Base-by-base conservation (phyloP, 768 basidiomycete genomes). In the Suillus subaureus region DNA sequence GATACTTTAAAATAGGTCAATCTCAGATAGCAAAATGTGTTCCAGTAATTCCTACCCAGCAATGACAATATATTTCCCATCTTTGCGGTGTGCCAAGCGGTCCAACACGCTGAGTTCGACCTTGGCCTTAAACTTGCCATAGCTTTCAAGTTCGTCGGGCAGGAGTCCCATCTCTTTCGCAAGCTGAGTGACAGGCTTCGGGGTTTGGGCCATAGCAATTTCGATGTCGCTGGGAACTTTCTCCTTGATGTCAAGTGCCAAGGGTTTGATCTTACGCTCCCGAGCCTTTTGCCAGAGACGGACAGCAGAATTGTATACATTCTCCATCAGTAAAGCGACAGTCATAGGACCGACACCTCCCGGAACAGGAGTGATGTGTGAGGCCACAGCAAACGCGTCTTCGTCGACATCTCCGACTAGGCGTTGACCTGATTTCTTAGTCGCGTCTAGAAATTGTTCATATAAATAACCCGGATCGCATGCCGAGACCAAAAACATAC, bases 321-420 rank as follows among this genome's bases (percentile, higher is more conserved):
- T 99, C 73, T 89, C 86, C 96, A 99, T 98, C 68, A 99, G 88
- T 82, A 98, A 85, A 26, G 97, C 97, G 65, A 99, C 97, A 16
- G 97, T 99, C 96, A 99, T 97, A n/a, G 97, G 97, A 15, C 97
- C 97, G 61, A 99, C 97, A 64, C 97, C 97, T 77, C 97, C 97
- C 0, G 97, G 97, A 31, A 99, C 97, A 26, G 97, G 97, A 0
- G 97, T 99, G 72, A 99, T 97, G 78, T 91, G 81, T 2, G 93
- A 92, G 2, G 97, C 97, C 65, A 91, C 87, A 54, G 81, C 73
- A 31, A 85, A 79, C n/a, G 94, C 96, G 7, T 90, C 83, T 9
- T 83, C 82, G 73, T 97, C 89, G 60, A 99, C 96, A 78, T 99
- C 97, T 45, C 97, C 97, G 64, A 99, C 96, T 11, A 99, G 85